These are phyloP conservation scores for Thalia dealbata DNA, from an alignment of 176 grass and related monocot species.

Conservation along the genomic window DNA sequence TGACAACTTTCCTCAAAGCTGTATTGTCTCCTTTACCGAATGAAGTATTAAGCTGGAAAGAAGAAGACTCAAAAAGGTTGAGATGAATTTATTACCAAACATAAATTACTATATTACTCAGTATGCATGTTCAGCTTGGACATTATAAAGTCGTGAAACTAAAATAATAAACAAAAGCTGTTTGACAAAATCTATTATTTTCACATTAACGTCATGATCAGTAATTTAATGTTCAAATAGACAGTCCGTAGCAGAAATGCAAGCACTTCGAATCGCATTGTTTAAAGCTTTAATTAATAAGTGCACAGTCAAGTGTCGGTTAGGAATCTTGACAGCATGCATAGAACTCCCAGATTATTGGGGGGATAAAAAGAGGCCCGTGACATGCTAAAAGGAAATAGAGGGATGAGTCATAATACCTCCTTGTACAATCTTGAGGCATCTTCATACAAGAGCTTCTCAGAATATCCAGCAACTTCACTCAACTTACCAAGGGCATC, in stretches of 20 bases:
- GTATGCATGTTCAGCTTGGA: neutral
- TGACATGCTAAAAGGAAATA: neutral
- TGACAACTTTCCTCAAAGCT: constrained; percentile 67
- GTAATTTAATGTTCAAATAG: no score
- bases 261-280: no score
- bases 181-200: no score
- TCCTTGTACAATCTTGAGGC: constrained; percentile 86
- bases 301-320: no score
- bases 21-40: constrained; percentile 64
- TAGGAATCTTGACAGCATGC: no score
- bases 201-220: no score
- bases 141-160: neutral
- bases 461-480: constrained; percentile 79
- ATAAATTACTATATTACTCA: neutral
- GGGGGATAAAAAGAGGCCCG: neutral
- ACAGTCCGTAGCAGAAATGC: no score
- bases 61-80: neutral
- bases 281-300: no score
- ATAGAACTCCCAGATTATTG: neutral
- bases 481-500: constrained; percentile 72
- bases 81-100: constrained; percentile 4
- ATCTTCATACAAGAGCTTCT: constrained; percentile 75
- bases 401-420: constrained; percentile 23
- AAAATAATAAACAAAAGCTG: no score
- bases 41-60: constrained; percentile 67